Base-by-base conservation (phyloP, 257 asterid species). In the Jaltomata sinuosa region DNA sequence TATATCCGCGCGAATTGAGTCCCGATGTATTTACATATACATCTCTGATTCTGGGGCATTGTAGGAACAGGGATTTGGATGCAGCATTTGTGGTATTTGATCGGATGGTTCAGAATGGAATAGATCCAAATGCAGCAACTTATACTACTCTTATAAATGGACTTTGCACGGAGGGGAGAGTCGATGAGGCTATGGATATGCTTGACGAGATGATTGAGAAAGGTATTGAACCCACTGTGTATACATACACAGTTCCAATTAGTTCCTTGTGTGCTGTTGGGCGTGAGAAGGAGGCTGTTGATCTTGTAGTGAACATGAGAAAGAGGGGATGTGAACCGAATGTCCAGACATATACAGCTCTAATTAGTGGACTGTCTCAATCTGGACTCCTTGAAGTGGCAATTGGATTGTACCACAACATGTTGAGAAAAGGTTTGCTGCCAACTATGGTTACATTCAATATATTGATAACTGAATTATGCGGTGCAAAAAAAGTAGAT, bases 1-100 rank as follows among this genome's bases (percentile, higher is more conserved):
- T 93, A 27, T 89, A 87, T 87, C 92, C 86, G 87, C 88, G 84
- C 18, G 95, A 89, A 22, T 74, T 96, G 89, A 68, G 76, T 67
- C 97, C 99, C 2, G 98, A 96, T 87, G 98, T 92, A 32, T 96
- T 94, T 87, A 93, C 99, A 4, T 93, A 85, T 80, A 92, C 98
- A 4, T 94, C 97, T 49, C 86, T 96, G 84, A 92, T 96, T 87
- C 94, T 94, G 49, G 98, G 99, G 84, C 92, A 94, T 67, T 93
- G 99, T 88, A 91, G 98, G 92, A 93, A 87, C 71, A 71, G 84
- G 78, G 86, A 89, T 83, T 85, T 94, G 91, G 97, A 88, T 88
- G 90, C 83, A 84, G 97, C 98, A 21, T 93, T 87, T 87, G 84
- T 45, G 53, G 87, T 93, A 85, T 96, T 96, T 80, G 93, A 88